A percentile compares a stretch with the other conserved stretches of the same genome.
Conservation (phyloP, 1,284 basidiomycete species). For the Ceratobasidium sp. region DNA sequence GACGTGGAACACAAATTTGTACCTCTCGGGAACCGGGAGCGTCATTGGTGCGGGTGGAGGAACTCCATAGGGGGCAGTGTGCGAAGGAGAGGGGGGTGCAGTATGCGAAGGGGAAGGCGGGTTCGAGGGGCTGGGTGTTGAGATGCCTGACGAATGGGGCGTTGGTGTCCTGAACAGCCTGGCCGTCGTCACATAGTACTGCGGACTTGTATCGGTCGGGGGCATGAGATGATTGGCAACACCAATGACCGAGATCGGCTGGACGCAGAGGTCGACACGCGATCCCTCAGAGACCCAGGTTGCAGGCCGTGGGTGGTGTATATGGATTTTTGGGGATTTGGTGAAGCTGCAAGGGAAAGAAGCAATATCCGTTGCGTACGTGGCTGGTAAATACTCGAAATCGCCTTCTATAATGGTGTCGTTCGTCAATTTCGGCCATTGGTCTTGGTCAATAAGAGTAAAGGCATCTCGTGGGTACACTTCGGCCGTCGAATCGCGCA, state of each 20-base stretch:
- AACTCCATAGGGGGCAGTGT: not conserved
- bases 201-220: conserved; percentile 1
- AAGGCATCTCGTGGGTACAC: conserved; percentile 24
- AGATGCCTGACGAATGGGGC: not conserved
- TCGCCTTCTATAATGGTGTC: not conserved
- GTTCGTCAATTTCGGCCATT: not conserved
- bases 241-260: conserved; percentile 27
- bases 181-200: conserved; percentile 7
- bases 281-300: not conserved
- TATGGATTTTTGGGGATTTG: not conserved
- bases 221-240: not conserved
- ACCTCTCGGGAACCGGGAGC: not conserved
- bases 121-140: not conserved
- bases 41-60: not conserved
- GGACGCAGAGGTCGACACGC: not conserved
- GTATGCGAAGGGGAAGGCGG: conserved; percentile 20
- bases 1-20: conserved; percentile 28
- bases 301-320: not conserved
- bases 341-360: conserved; percentile 11
- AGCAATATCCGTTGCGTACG: conserved; percentile 37
- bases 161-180: conserved; percentile 5
- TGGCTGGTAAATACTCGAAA: conserved; percentile 3
- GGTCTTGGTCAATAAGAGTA: conserved; percentile 9
- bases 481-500: conserved; percentile 35
- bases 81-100: not conserved